Evolutionary conservation across 2,329 filamentous ascomycete species (phyloP).

Genomic region (Fonsecaea pedrosoi): DNA sequence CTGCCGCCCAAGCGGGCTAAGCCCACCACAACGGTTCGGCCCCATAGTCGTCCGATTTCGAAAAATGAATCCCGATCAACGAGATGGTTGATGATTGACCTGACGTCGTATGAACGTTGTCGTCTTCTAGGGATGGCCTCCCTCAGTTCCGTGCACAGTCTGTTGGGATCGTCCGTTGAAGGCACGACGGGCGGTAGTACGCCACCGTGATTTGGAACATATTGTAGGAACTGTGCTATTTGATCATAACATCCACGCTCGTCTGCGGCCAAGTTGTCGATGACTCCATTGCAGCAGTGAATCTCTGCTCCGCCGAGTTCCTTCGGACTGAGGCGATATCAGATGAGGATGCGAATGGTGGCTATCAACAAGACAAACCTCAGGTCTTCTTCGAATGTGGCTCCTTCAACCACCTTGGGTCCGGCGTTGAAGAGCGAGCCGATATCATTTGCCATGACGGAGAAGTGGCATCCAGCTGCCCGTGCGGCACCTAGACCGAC

Average conservation of each 20-base stretch:
- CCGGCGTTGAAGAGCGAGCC: conserved; percentile 70
- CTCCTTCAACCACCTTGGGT: conserved; percentile 66
- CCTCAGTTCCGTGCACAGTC: conserved; percentile 59
- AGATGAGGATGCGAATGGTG: conserved; percentile 38
- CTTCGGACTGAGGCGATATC: conserved; percentile 46
- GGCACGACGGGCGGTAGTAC: conserved; percentile 59
- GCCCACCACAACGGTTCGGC: conserved; percentile 66
- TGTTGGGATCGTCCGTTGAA: conserved; percentile 57
- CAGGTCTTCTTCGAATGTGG: conserved; percentile 69
- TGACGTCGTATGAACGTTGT: conserved; percentile 66
- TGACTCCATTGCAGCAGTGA: conserved; percentile 70
- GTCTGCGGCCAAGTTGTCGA: conserved; percentile 67
- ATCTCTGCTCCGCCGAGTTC: conserved; percentile 67
- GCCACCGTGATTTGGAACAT: conserved; percentile 64
- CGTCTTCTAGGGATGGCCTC: conserved; percentile 64
- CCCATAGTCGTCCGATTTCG: conserved; percentile 69
- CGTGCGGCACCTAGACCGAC: conserved; percentile 66
- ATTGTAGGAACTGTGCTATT: conserved; percentile 62
- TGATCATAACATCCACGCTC: conserved; percentile 68
- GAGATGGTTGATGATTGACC: conserved; percentile 63
- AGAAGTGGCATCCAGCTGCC: conserved; percentile 68
- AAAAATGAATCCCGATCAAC: conserved; percentile 66
- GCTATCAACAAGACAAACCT: conserved; percentile 33
- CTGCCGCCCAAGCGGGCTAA: conserved; percentile 64
- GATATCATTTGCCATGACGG: conserved; percentile 69